phyloP scores from a whole-genome alignment of 768 basidiomycete species.

The Gloeostereum incarnatum region DNA sequence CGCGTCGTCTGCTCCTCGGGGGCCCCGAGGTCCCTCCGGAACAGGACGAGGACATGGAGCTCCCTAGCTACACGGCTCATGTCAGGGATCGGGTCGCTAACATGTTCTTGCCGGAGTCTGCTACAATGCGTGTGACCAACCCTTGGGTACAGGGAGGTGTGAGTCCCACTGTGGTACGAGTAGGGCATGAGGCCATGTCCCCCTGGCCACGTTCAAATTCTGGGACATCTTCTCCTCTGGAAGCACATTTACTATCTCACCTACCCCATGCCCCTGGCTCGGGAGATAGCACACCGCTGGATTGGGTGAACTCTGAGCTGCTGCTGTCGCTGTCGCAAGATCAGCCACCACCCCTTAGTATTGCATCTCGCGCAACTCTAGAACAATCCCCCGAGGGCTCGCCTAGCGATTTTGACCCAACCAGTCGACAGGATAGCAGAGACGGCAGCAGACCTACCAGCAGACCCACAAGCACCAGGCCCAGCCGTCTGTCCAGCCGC shows the following conservation, averaged over 20 bases:
- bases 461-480: conserved; percentile 14
- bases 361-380: background rate
- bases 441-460: conserved; percentile 17
- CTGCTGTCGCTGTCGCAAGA: conserved; percentile 45
- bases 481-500: conserved; percentile 32
- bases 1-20: conserved; percentile 60
- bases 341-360: conserved; percentile 19
- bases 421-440: conserved; percentile 14
- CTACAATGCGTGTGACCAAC: conserved; percentile 54
- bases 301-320: conserved; percentile 84
- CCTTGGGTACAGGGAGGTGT: conserved; percentile 43
- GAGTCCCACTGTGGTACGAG: conserved; percentile 20
- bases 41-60: conserved; percentile 57
- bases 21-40: conserved; percentile 24
- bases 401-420: conserved; percentile 13
- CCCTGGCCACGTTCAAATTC: conserved; percentile 16
- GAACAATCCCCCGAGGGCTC: conserved; percentile 2
- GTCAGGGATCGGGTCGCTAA: conserved; percentile 84
- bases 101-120: conserved; percentile 57
- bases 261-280: conserved; percentile 38
- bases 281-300: conserved; percentile 39
- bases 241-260: conserved; percentile 26
- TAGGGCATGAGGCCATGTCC: conserved; percentile 11
- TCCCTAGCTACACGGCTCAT: conserved; percentile 87
- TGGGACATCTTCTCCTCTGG: conserved; percentile 29